phyloP scores from a whole-genome alignment of 129 eudicot genomes.

The Ambrosia artemisiifolia region DNA sequence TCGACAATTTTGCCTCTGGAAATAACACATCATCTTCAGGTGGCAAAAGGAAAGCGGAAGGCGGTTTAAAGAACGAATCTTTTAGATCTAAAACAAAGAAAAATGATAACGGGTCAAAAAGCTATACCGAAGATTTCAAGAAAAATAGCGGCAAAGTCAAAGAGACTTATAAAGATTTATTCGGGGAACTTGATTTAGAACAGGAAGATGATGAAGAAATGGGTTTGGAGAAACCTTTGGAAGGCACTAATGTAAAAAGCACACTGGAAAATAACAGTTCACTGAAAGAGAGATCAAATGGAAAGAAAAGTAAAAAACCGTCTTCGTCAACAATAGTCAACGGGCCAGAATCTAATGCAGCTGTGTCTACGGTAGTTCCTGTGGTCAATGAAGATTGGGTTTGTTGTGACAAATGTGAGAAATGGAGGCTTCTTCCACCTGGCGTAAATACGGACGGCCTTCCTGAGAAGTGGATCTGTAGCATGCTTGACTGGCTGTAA shows the following conservation, averaged over 20 bases:
- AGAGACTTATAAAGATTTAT: slow-evolving; percentile 68
- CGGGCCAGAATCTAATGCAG: slow-evolving; percentile 43
- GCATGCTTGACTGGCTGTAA: slow-evolving; percentile 97
- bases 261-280: slow-evolving; percentile 16
- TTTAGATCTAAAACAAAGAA: slow-evolving; percentile 37
- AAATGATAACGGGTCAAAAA: slow-evolving; percentile 23
- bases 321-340: slow-evolving; percentile 35
- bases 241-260: slow-evolving; percentile 31
- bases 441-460: slow-evolving; percentile 61
- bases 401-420: slow-evolving; percentile 73
- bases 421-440: slow-evolving; percentile 94
- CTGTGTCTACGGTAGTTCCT: slow-evolving; percentile 39
- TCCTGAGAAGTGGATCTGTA: slow-evolving; percentile 88
- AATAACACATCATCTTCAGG: slow-evolving; percentile 42
- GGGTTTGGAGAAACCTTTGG: slow-evolving; percentile 38
- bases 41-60: slow-evolving; percentile 47
- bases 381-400: slow-evolving; percentile 84
- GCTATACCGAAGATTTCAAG: slow-evolving; percentile 30
- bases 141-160: slow-evolving; percentile 40
- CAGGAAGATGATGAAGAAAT: slow-evolving; percentile 42
- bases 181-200: slow-evolving; percentile 79
- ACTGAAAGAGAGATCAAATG: slow-evolving; percentile 33
- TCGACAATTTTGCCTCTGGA: slow-evolving; percentile 31
- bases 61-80: slow-evolving; percentile 37
- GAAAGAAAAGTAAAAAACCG: slow-evolving; percentile 38